Evolutionary conservation across 495 filamentous ascomycete species (phyloP), one percentile per base, ranked within the genome.

Genomic region (Aspergillus incahuasiensis): DNA sequence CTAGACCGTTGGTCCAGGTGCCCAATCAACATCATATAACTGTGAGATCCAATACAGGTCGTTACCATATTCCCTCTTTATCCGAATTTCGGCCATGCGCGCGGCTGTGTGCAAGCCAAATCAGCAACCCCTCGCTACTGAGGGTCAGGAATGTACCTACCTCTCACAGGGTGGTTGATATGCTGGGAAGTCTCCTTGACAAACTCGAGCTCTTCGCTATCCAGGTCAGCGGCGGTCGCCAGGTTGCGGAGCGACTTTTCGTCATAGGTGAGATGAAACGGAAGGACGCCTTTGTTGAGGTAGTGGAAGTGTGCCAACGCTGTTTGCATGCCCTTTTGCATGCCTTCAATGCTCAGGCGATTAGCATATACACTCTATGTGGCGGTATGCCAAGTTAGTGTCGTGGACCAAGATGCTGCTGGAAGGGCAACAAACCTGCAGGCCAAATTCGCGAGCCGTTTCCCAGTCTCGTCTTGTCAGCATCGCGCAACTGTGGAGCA

Each of bases 251-350:
- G 18, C 32, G 40, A 40, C 19, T 56, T 49, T 11, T 56, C 54
- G 39, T 56, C 54, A 41, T 56, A 56, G 6, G 54, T 56, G 15
- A 56, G 39, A 35, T 50, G 54, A 9, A 56, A 56, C n/a, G 54
- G 54, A 28, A 56, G 32, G 28, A 56, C 46, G 25, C 54, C 54
- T 45, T 50, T 56, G 35, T 56, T 56, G 34, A 56, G 54, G 39
- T 56, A 56, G 54, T 56, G 54, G 21, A 56, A 56, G 20, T 56
- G 54, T 38, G 54, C 54, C 46, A 56, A 24, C 46, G 49, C 49
- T 1, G 47, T 56, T 6, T 24, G 44, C 54, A 56, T 56, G 16
- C 54, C 54, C 22, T 24, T 38, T 9, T 56, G 54, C 54, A 56
- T 56, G 18, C 25, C 54, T 25, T 56, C 38, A 20, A 56, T 56